Conservation (phyloP, 768 basidiomycete species). For the Kwoniella sp. region DNA sequence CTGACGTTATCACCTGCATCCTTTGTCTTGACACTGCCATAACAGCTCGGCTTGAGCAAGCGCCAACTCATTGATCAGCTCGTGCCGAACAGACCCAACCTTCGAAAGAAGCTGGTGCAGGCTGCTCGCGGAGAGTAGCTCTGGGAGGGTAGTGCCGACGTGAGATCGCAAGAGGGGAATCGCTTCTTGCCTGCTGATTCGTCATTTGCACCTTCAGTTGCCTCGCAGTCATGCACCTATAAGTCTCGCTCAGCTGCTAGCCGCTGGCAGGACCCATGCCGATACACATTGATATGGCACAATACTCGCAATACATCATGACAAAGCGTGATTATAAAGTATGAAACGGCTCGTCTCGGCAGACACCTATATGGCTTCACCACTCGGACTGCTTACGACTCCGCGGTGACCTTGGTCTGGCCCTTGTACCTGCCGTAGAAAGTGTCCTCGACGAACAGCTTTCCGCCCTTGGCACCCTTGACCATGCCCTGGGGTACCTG, state of each 20-base stretch:
- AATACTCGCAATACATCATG: not conserved
- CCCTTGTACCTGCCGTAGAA: constrained; percentile 66
- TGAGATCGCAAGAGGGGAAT: too few species aligned
- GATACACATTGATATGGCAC: too few species aligned
- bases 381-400: too few species aligned
- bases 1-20: not conserved
- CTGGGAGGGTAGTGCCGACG: too few species aligned
- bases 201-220: too few species aligned
- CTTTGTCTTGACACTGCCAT: not conserved
- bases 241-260: too few species aligned
- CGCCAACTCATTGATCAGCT: constrained; percentile 32
- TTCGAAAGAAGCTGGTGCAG: constrained; percentile 20
- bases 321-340: too few species aligned
- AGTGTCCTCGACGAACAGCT: constrained; percentile 72
- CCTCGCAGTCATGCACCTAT: too few species aligned
- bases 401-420: constrained; percentile 8
- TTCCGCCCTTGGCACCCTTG: constrained; percentile 78
- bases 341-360: too few species aligned
- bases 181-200: too few species aligned
- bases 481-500: constrained; percentile 90
- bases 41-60: constrained; percentile 26
- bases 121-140: constrained; percentile 11
- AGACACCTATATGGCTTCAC: too few species aligned
- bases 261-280: too few species aligned
- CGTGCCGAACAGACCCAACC: constrained; percentile 22